These are phyloP conservation scores for Dactylellina haptotyla DNA, from an alignment of 2,329 filamentous ascomycete genomes.

Conservation along the genomic window DNA sequence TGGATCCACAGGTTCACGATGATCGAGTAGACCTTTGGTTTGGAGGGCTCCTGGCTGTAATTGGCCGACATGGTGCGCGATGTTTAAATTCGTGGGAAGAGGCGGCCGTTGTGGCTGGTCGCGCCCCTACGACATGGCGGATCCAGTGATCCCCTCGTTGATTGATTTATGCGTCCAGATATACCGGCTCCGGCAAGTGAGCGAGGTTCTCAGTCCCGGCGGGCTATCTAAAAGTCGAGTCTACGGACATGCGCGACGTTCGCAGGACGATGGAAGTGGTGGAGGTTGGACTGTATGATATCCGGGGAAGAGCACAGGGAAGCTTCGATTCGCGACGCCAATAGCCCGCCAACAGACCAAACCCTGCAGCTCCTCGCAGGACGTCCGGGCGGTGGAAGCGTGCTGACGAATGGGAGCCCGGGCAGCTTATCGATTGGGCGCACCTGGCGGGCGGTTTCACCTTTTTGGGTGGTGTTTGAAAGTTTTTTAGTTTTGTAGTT, in stretches of 20 bases:
- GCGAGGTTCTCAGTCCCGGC: too few species aligned
- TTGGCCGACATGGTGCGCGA: constrained; percentile 26
- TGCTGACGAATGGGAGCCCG: constrained; percentile 17
- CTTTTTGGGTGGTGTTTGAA: constrained; percentile 12
- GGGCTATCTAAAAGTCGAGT: too few species aligned
- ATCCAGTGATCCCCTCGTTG: not conserved
- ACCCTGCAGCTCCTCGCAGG: not conserved
- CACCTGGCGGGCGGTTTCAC: constrained; percentile 36
- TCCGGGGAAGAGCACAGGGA: too few species aligned
- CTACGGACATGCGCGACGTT: too few species aligned
- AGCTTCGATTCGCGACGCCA: too few species aligned
- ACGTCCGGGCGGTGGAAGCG: constrained; percentile 1
- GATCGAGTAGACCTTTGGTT: constrained; percentile 35
- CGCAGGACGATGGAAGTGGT: too few species aligned
- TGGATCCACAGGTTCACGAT: constrained; percentile 48
- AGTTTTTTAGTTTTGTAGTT: constrained; percentile 13
- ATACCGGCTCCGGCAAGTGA: not conserved
- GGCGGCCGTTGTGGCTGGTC: constrained; percentile 27
- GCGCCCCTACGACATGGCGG: constrained; percentile 42
- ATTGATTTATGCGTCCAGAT: not conserved
- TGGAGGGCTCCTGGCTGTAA: constrained; percentile 30
- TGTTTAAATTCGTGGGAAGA: not conserved
- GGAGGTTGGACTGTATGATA: too few species aligned
- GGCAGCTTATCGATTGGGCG: constrained; percentile 53
- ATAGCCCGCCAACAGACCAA: constrained; percentile 21